Base-by-base conservation (phyloP, 2,329 filamentous ascomycete genomes). In the Harringtonia lauricola region DNA sequence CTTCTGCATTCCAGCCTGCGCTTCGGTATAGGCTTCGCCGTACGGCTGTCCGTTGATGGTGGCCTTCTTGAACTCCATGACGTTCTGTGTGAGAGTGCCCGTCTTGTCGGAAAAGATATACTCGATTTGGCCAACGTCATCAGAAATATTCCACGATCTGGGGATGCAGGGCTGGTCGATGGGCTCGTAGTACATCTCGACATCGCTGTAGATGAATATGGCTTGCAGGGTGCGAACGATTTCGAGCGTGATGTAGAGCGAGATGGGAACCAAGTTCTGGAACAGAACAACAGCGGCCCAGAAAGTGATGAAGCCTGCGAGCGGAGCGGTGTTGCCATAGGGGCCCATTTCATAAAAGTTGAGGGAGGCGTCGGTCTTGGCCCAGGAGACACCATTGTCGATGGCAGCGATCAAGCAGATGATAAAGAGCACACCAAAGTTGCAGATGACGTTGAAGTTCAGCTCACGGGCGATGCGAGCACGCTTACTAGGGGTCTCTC, bases 111-210 rank as follows among this genome's bases (percentile, higher is more conserved):
- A 55, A 39, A 98, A 98, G 52, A 98, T 95, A 67, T 96, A 98
- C 64, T 96, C 92, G 49, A 98, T 95, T 64, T 98, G 92, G 13
- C 92, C 92, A 38, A 98, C 72, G 55, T 98, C 94, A 58, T 98
- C 92, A 1, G 90, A 96, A 41, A 98, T 96, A 59, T 96, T 98
- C 92, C 92, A 98, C 0, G 89, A 88, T 58, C 96, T 96, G 6
- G 94, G 92, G 12, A 94, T 87, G 59, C 94, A 98, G 2, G 90
- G 88, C 57, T 95, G 89, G 56, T 95, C 88, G 51, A 95, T 79
- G 55, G 79, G 81, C 45, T 92, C 92, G 66, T 98, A 95, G 64
- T 96, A 98, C 94, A 98, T 98, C 58, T 83, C 79, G 5, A 86
- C 76, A 57, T 98, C 92, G 65, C 83, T 95, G 68, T 94, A 95